Percentiles rank a stretch among this genome's conserved stretches.
Evolutionary conservation across 305 asterid species (phyloP).

Genomic region (Fraxinus xanthoxyloides): DNA sequence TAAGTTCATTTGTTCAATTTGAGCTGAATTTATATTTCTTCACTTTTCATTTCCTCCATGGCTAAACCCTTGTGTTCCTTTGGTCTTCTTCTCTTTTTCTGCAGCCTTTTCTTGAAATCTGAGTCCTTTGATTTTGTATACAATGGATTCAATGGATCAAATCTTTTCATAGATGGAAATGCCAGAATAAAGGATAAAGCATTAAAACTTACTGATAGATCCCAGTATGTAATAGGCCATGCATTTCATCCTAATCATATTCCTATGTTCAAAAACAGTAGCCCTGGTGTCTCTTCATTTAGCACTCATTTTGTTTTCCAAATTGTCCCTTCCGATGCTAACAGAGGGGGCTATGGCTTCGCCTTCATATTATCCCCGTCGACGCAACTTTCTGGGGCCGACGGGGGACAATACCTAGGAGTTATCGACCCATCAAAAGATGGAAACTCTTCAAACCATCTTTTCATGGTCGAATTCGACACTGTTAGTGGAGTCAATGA

Average conservation of each 20-base stretch:
- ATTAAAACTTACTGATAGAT: constrained; percentile 49
- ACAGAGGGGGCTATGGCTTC: constrained; percentile 59
- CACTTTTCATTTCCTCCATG: constrained; percentile 3
- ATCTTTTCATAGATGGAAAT: constrained; percentile 28
- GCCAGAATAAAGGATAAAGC: constrained; percentile 33
- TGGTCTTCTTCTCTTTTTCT: constrained; percentile 19
- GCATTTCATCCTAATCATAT: constrained; percentile 48
- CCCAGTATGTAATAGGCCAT: constrained; percentile 39
- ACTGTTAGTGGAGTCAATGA: constrained; percentile 51
- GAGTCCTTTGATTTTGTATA: constrained; percentile 37
- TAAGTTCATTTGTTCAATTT: background rate
- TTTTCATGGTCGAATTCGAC: constrained; percentile 74
- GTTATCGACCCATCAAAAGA: constrained; percentile 34
- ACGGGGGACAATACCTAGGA: constrained; percentile 35
- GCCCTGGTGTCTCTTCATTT: constrained; percentile 38
- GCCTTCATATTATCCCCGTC: constrained; percentile 61
- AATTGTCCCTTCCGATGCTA: constrained; percentile 28
- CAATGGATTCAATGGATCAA: constrained; percentile 47
- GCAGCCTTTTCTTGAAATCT: constrained; percentile 16
- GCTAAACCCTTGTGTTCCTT: background rate
- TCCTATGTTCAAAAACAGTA: constrained; percentile 27
- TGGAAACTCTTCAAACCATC: constrained; percentile 34
- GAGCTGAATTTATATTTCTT: background rate
- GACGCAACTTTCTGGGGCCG: background rate
- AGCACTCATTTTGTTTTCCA: constrained; percentile 56